A percentile compares a stretch with the other conserved stretches of the same genome.
Evolutionary conservation across 176 grass and related monocot species (phyloP).

Genomic region (Carex scoparia): DNA sequence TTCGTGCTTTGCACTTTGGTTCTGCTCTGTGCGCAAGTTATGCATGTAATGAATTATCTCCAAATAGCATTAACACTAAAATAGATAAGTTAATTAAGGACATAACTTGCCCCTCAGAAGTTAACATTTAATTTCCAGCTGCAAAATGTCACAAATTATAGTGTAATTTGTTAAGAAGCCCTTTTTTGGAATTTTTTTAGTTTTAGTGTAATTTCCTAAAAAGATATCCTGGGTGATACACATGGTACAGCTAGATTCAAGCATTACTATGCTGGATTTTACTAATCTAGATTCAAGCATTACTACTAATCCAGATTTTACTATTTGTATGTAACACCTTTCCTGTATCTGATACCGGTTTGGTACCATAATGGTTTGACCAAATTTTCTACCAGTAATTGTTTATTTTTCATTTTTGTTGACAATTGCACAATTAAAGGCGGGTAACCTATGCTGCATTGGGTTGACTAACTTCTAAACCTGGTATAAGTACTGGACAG

Average conservation of each 20-base stretch:
- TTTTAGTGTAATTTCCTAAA: too few relatives aligned
- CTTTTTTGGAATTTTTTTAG: not conserved
- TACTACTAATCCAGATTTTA: not conserved
- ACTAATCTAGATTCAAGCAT: not conserved
- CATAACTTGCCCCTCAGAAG: not conserved
- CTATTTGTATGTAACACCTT: not conserved
- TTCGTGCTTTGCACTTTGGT: not conserved
- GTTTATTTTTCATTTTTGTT: not conserved
- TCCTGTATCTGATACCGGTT: not conserved
- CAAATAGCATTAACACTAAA: not conserved
- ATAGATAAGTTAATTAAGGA: not conserved
- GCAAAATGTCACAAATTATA: not conserved
- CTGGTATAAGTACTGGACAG: not conserved
- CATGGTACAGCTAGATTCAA: not conserved
- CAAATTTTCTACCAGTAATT: not conserved
- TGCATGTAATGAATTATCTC: not conserved
- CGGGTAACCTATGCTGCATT: not conserved
- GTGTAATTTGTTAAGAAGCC: not conserved
- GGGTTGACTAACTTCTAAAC: conserved; percentile 12
- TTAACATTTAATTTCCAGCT: not conserved
- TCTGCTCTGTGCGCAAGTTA: not conserved
- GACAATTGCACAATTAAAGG: not conserved
- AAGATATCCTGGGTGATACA: not conserved
- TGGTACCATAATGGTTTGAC: not conserved
- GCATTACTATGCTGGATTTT: not conserved